These are phyloP conservation scores for Chaetomium cochliodes DNA, from an alignment of 495 filamentous ascomycete genomes.

Conservation along the genomic window DNA sequence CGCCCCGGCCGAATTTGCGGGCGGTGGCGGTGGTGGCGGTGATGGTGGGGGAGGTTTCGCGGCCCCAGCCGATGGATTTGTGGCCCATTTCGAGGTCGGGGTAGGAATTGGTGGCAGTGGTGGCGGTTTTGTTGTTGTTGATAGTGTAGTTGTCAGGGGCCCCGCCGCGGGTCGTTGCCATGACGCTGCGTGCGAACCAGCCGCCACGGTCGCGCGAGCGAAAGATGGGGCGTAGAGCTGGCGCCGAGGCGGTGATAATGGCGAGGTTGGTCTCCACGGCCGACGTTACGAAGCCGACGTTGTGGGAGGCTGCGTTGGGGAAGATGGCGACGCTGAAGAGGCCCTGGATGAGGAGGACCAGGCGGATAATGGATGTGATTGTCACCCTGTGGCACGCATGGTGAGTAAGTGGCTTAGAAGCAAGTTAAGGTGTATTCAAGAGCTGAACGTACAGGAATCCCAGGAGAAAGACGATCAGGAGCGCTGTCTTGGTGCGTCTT, in stretches of 20 bases:
- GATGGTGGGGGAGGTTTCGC: background rate
- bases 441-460: slow-evolving; percentile 46
- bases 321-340: slow-evolving; percentile 35
- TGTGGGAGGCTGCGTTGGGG: slow-evolving; percentile 32
- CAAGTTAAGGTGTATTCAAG: background rate
- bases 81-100: slow-evolving; percentile 27
- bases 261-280: slow-evolving; percentile 57
- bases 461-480: slow-evolving; percentile 52
- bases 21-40: background rate
- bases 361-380: slow-evolving; percentile 47
- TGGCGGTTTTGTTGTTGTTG: background rate
- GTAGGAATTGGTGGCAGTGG: background rate
- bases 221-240: slow-evolving; percentile 45
- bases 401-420: background rate
- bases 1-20: slow-evolving; percentile 27
- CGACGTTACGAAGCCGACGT: slow-evolving; percentile 52
- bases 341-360: slow-evolving; percentile 39
- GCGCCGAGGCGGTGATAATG: slow-evolving; percentile 52
- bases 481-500: slow-evolving; percentile 46
- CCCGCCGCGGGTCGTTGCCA: slow-evolving; percentile 21
- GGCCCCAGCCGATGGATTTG: slow-evolving; percentile 31
- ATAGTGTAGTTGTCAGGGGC: background rate
- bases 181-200: slow-evolving; percentile 41
- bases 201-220: slow-evolving; percentile 35
- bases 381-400: slow-evolving; percentile 47